These are phyloP conservation scores for Diaporthe helianthi DNA, from an alignment of 2,329 filamentous ascomycete species.

Conservation along the genomic window DNA sequence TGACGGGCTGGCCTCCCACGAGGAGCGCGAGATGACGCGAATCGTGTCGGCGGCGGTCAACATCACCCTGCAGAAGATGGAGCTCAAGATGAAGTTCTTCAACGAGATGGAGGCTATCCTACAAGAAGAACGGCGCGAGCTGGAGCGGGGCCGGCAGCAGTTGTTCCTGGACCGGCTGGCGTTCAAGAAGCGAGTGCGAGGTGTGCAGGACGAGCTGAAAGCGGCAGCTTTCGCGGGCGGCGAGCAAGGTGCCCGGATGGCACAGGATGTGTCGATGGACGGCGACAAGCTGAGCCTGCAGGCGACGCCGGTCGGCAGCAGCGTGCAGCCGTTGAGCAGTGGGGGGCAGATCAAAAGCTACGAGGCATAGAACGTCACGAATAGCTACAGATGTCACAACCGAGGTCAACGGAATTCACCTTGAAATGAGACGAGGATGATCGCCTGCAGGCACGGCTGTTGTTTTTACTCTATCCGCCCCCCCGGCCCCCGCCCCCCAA, in stretches of 20 bases:
- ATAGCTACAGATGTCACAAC: not conserved
- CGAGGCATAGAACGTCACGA: slow-evolving; percentile 52
- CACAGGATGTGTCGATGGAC: slow-evolving; percentile 55
- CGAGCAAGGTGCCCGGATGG: slow-evolving; percentile 57
- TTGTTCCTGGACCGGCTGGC: slow-evolving; percentile 90
- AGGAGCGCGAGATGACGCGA: slow-evolving; percentile 95
- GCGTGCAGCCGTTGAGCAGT: slow-evolving; percentile 62
- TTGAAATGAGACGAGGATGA: not conserved
- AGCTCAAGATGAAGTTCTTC: slow-evolving; percentile 95
- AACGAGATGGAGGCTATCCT: slow-evolving; percentile 93
- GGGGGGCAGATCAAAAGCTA: slow-evolving; percentile 64
- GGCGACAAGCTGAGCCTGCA: slow-evolving; percentile 63
- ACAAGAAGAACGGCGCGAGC: slow-evolving; percentile 88
- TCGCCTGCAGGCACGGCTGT: not conserved
- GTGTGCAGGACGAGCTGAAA: slow-evolving; percentile 79
- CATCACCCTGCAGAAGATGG: slow-evolving; percentile 91
- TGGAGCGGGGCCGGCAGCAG: slow-evolving; percentile 90
- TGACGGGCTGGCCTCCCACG: slow-evolving; percentile 88
- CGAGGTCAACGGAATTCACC: not conserved
- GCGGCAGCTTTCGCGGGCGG: slow-evolving; percentile 57
- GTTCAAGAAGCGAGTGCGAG: slow-evolving; percentile 86
- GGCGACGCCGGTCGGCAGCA: slow-evolving; percentile 49
- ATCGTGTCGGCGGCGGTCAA: slow-evolving; percentile 93
- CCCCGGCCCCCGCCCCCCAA: no score
- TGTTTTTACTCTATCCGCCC: not conserved